These are phyloP conservation scores for Lachnellula willkommii DNA, from an alignment of 2,329 filamentous ascomycete genomes.

Conservation along the genomic window DNA sequence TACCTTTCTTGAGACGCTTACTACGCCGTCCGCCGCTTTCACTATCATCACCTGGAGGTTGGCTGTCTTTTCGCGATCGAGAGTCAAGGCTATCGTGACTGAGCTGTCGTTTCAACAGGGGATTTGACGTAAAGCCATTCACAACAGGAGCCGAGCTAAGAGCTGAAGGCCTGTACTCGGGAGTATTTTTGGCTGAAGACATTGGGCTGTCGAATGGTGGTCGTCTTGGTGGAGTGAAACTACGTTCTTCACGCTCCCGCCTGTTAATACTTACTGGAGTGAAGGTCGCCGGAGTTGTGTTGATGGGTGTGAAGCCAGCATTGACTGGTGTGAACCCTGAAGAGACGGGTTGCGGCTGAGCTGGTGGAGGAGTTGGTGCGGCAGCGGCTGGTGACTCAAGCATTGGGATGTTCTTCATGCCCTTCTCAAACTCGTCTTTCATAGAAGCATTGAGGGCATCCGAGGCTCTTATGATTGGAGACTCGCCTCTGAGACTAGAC, in stretches of 20 bases:
- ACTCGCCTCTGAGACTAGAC: conserved; percentile 55
- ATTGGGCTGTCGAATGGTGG: conserved; percentile 60
- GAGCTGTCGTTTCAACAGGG: conserved; percentile 68
- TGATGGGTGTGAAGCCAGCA: conserved; percentile 60
- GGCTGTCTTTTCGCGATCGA: conserved; percentile 25
- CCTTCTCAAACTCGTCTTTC: conserved; percentile 34
- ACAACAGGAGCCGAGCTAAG: conserved; percentile 46
- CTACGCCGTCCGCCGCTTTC: conserved; percentile 73
- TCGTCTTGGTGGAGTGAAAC: conserved; percentile 47
- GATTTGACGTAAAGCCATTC: conserved; percentile 46
- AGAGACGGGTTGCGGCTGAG: conserved; percentile 16
- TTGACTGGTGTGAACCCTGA: conserved; percentile 39
- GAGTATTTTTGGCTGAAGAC: conserved; percentile 57
- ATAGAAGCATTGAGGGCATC: conserved; percentile 51
- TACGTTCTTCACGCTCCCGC: conserved; percentile 44
- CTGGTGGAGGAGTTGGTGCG: conserved; percentile 23
- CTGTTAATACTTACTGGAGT: conserved; percentile 49
- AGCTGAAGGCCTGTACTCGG: conserved; percentile 54
- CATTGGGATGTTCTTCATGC: conserved; percentile 32
- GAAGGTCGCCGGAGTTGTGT: conserved; percentile 49
- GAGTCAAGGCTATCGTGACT: conserved; percentile 48
- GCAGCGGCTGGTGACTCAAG: conserved; percentile 21
- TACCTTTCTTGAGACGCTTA: conserved; percentile 87
- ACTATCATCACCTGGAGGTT: conserved; percentile 37
- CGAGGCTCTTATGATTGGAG: conserved; percentile 58